Conservation (phyloP, 495 filamentous ascomycete species). For the Aspergillus carlsbadensis region DNA sequence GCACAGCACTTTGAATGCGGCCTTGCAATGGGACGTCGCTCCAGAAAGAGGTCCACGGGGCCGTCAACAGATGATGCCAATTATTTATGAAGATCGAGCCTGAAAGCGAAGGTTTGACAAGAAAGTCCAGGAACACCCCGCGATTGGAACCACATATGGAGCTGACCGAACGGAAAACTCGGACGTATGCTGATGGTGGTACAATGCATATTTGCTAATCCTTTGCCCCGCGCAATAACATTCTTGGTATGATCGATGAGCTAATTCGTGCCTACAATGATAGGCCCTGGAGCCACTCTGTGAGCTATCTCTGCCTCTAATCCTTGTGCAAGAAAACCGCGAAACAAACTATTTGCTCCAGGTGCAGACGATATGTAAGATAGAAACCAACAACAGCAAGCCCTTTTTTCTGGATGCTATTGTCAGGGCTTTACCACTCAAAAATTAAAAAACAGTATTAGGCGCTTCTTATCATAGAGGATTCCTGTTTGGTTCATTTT, state of each 20-base stretch:
- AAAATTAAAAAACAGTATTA: not conserved
- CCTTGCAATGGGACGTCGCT: not conserved
- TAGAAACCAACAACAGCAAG: not conserved
- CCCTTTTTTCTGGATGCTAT: not conserved
- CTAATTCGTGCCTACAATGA: not conserved
- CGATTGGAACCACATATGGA: not conserved
- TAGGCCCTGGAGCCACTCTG: not conserved
- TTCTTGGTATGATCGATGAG: not conserved
- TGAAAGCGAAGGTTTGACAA: not conserved
- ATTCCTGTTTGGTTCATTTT: not conserved
- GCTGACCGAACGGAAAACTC: not conserved
- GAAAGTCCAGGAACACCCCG: not conserved
- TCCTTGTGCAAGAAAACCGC: not conserved
- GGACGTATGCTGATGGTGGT: not conserved
- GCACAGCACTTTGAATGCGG: not conserved
- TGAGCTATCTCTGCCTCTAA: not conserved
- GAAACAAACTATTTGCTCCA: not conserved
- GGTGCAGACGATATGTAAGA: not conserved
- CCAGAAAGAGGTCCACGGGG: not conserved
- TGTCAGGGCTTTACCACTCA: not conserved
- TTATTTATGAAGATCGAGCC: not conserved
- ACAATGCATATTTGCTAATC: not conserved
- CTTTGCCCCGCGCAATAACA: not conserved
- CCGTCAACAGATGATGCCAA: not conserved
- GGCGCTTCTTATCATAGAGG: not conserved